Base-by-base conservation (phyloP, 805 yeast genomes). In the Ogataea henricii region DNA sequence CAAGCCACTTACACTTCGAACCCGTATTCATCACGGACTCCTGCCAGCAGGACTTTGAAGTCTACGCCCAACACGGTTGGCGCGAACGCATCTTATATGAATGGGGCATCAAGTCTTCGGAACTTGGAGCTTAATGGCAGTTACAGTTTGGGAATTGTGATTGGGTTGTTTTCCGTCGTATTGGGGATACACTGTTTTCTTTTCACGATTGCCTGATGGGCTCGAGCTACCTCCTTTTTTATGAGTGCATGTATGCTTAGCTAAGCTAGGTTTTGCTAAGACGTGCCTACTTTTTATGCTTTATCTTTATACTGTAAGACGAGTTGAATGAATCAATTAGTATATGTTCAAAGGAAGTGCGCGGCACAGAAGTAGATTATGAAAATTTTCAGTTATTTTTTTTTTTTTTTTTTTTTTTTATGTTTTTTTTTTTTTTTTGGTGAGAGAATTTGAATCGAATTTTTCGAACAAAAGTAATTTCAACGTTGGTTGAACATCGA, bases 171-270 rank as follows among this genome's bases (percentile, higher is more conserved):
- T 20, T 49, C 54, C 5, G 12, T 47, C 4, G 17, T 49, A 8
- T 45, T 53, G 27, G 53, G 54, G 2, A 12, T 53, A 3, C 55
- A 52, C 30, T 51, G 51, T 20, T 48, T 53, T 22, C 21, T 55
- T n/a, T 55, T 53, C 30, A 29, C 36, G 12, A 8, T 30, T 8
- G 22, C 32, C 8, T 26, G 33, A 26, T 8, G 9, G 14, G n/a
- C 7, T 5, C 32, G 32, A n/a, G 32, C 6, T 7, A 10, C 6
- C n/a, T 4, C 6, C 14, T 27, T 27, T 27, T n/a, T 27, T 27
- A 6, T 34, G n/a, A n/a, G n/a, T n/a, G n/a, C n/a, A 16, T 34
- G 12, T 34, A 16, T 34, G 16, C n/a, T n/a, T 6, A 7, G 27
- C 23, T 4, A 18, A 21, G 26, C 22, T 12, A 10, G 29, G 13